These are phyloP conservation scores for Camelina neglecta DNA, from an alignment of 345 rosid genomes.

Conservation along the genomic window DNA sequence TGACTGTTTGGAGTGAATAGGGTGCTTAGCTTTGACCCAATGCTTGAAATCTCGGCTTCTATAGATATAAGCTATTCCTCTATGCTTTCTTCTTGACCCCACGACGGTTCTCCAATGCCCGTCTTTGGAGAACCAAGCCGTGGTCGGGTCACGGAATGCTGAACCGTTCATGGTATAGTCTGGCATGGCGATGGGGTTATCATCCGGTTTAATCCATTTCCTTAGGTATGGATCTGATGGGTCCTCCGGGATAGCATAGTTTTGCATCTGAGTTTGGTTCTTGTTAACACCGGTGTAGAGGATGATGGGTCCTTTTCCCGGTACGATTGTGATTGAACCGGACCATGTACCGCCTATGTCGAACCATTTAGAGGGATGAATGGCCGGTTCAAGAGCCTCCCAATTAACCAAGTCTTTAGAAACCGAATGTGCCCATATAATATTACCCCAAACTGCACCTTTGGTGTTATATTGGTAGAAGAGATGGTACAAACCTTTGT, in stretches of 20 bases:
- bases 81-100: conserved; percentile 55
- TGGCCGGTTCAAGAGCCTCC: conserved; percentile 71
- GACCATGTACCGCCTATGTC: conserved; percentile 90
- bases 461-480: conserved; percentile 93
- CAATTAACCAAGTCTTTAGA: conserved; percentile 85
- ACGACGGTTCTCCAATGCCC: conserved; percentile 69
- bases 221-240: conserved; percentile 77
- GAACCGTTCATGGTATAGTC: conserved; percentile 58
- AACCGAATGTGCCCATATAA: conserved; percentile 95
- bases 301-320: conserved; percentile 61
- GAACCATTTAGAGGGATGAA: conserved; percentile 67
- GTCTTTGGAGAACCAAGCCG: conserved; percentile 65
- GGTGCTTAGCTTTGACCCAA: conserved; percentile 76
- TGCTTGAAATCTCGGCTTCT: conserved; percentile 64
- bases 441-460: conserved; percentile 95
- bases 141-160: conserved; percentile 93
- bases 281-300: conserved; percentile 75
- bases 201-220: conserved; percentile 74
- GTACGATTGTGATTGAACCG: conserved; percentile 82
- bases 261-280: conserved; percentile 59
- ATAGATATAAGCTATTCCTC: conserved; percentile 71
- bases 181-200: conserved; percentile 68
- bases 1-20: conserved; percentile 52
- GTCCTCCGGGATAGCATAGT: conserved; percentile 74
- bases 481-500: conserved; percentile 78